phyloP scores from a whole-genome alignment of 176 grass and related monocot genomes.

The Ensete ventricosum region DNA sequence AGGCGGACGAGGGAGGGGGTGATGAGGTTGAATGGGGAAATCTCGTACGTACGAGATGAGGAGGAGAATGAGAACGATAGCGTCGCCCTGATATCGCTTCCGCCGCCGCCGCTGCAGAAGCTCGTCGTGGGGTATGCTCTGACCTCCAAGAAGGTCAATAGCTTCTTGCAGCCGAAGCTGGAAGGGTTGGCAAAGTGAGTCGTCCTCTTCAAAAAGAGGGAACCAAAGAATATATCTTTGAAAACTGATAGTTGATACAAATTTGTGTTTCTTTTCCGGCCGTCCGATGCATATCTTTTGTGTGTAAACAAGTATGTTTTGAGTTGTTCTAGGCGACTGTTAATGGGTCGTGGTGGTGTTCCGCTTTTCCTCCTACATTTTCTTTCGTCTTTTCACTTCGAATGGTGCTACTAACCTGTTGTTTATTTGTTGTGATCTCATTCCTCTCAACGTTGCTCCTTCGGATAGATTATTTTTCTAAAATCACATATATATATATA shows the following conservation, averaged over 20 bases:
- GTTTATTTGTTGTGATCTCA: too few species aligned
- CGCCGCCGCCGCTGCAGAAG: constrained; percentile 20
- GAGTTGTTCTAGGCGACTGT: too few species aligned
- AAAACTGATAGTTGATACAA: not conserved
- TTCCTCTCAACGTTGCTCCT: too few species aligned
- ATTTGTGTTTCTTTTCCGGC: not conserved
- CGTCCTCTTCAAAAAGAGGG: not conserved
- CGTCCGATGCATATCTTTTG: not conserved
- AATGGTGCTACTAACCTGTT: too few species aligned
- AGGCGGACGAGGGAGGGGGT: not conserved
- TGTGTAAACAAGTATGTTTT: not conserved
- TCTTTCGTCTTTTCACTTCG: too few species aligned
- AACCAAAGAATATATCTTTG: not conserved
- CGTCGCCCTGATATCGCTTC: constrained; percentile 1
- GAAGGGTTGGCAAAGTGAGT: constrained; percentile 65
- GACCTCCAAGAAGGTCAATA: constrained; percentile 95
- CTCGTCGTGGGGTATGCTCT: constrained; percentile 85
- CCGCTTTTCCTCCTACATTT: too few species aligned
- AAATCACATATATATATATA: too few species aligned
- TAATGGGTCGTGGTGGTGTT: too few species aligned
- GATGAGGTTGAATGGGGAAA: constrained; percentile 32
- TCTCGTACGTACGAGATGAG: constrained; percentile 12
- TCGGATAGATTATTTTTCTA: too few species aligned
- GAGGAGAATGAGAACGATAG: not conserved
- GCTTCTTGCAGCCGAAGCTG: constrained; percentile 86